Evolutionary conservation across 768 basidiomycete genomes (phyloP).

Genomic region (Sistotremastrum suecicum): DNA sequence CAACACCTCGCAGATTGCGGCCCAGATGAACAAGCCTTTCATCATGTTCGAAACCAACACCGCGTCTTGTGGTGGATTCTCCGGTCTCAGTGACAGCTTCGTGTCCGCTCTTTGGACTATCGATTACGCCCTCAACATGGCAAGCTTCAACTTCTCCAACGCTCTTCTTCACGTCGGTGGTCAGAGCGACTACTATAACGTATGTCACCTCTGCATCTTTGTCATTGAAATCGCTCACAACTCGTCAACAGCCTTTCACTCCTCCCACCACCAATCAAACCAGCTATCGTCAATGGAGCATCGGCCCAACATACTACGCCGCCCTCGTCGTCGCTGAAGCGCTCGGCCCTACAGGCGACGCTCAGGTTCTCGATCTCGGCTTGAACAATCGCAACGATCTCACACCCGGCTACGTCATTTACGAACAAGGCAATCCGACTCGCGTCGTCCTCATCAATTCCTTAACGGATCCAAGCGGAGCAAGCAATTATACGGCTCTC

Average conservation of each 20-base stretch:
- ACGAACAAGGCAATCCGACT: constrained; percentile 49
- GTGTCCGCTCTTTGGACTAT: constrained; percentile 47
- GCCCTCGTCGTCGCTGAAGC: constrained; percentile 56
- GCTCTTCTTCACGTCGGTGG: constrained; percentile 46
- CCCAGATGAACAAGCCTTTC: constrained; percentile 28
- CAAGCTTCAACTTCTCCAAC: constrained; percentile 36
- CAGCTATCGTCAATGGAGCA: constrained; percentile 51
- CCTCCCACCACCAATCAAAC: constrained; percentile 44
- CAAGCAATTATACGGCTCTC: constrained; percentile 35
- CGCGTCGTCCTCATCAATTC: constrained; percentile 65
- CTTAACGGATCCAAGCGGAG: constrained; percentile 43
- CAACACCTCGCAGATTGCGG: constrained; percentile 28
- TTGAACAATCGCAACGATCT: constrained; percentile 34
- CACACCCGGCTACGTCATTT: constrained; percentile 61
- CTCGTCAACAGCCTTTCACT: constrained; percentile 17
- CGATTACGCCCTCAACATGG: constrained; percentile 48
- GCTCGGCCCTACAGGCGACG: constrained; percentile 47
- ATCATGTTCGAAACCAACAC: constrained; percentile 64
- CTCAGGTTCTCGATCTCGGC: constrained; percentile 55
- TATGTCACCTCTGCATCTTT: constrained; percentile 20
- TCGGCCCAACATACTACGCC: constrained; percentile 63
- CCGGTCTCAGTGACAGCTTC: constrained; percentile 43
- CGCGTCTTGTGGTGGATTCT: constrained; percentile 33
- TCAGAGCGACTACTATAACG: constrained; percentile 52
- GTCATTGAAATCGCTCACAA: constrained; percentile 11